A percentile compares a stretch with the other conserved stretches of the same genome.
phyloP scores from a whole-genome alignment of 225 moss, liverwort and hornwort species.

The Bryoerythrophyllum caledonicum region DNA sequence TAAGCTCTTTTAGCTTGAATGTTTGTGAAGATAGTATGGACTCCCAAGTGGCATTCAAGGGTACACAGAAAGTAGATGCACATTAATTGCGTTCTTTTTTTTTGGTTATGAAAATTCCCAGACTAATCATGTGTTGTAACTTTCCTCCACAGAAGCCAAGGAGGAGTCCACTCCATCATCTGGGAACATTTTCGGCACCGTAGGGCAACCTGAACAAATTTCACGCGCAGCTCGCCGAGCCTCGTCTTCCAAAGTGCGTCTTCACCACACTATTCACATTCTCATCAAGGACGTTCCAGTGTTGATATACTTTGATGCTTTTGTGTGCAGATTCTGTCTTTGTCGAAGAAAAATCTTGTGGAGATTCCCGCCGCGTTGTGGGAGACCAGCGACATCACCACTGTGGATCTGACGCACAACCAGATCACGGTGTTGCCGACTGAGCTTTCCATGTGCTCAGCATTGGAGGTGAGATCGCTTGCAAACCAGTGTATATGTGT shows the following conservation, averaged over 20 bases:
- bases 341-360: slow-evolving; percentile 57
- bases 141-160: slow-evolving; percentile 38
- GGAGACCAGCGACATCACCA: slow-evolving; percentile 54
- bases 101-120: no score
- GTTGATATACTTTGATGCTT: not conserved
- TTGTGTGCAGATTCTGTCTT: slow-evolving; percentile 52
- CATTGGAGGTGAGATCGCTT: slow-evolving; percentile 54
- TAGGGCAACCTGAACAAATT: slow-evolving; percentile 56
- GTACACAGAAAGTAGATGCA: no score
- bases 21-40: no score
- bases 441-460: slow-evolving; percentile 62
- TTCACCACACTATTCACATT: not conserved
- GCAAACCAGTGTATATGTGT: not conserved
- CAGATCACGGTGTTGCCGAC: slow-evolving; percentile 61
- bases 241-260: slow-evolving; percentile 52
- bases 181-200: slow-evolving; percentile 66
- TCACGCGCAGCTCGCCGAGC: slow-evolving; percentile 65
- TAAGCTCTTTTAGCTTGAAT: no score
- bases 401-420: slow-evolving; percentile 67
- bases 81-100: no score
- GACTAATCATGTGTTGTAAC: not conserved
- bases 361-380: slow-evolving; percentile 57
- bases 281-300: not conserved
- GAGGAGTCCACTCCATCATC: slow-evolving; percentile 31
- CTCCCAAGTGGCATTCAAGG: no score